These are phyloP conservation scores for Eudorina sp. DNA, from an alignment of 139 green algal species.

Conservation along the genomic window DNA sequence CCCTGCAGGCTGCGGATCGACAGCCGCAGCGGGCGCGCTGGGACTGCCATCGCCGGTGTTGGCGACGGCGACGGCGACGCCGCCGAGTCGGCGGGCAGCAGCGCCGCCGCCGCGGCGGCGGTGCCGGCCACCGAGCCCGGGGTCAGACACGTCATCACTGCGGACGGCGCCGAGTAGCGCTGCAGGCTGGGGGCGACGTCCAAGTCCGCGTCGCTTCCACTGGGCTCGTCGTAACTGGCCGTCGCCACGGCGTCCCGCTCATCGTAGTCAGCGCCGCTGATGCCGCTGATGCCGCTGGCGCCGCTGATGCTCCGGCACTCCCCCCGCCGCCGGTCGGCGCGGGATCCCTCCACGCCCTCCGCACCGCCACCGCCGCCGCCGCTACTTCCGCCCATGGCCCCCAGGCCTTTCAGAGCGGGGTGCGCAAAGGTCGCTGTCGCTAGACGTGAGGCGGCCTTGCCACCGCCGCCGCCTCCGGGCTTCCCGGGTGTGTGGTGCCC, in stretches of 20 bases:
- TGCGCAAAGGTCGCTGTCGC: constrained; percentile 6
- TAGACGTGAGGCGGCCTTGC: not conserved
- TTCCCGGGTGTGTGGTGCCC: too few relatives aligned
- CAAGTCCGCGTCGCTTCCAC: not conserved
- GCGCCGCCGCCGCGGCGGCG: not conserved
- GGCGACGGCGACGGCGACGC: not conserved
- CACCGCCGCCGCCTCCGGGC: not conserved
- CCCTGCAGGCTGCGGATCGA: not conserved
- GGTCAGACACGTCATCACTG: too few relatives aligned
- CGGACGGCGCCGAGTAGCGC: not conserved
- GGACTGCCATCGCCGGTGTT: not conserved
- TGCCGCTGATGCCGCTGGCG: not conserved
- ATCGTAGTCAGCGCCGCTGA: not conserved
- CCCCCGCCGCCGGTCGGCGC: not conserved
- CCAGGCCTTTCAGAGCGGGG: too few relatives aligned
- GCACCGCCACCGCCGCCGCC: not conserved
- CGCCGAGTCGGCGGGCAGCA: not conserved
- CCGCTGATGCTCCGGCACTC: not conserved
- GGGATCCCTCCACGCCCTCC: not conserved
- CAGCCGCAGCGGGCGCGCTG: not conserved
- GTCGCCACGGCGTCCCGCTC: not conserved
- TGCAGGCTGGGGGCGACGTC: not conserved
- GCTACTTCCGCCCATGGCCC: too few relatives aligned
- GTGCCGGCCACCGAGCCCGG: too few relatives aligned
- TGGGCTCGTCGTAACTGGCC: not conserved